These are phyloP conservation scores for Fistulifera pelliculosa DNA, from an alignment of 108 stramenopile genomes.

Conservation along the genomic window DNA sequence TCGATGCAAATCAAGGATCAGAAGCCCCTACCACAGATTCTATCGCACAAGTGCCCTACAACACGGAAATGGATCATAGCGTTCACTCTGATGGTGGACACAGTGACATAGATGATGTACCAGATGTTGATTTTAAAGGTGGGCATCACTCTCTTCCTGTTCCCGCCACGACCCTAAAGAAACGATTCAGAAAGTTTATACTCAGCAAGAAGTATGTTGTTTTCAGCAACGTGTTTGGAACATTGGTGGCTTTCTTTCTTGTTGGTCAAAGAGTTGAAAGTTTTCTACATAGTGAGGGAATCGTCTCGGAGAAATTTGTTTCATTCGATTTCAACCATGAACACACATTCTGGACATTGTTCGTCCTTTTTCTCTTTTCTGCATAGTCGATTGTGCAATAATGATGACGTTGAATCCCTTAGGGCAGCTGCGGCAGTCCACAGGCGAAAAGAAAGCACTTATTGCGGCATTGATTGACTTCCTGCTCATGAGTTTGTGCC, in stretches of 20 bases:
- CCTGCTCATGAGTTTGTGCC: conserved; percentile 31
- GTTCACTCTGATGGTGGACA: conserved; percentile 7
- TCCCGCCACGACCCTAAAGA: not conserved
- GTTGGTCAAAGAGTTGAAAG: conserved; percentile 40
- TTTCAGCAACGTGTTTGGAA: conserved; percentile 43
- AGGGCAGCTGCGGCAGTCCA: not conserved
- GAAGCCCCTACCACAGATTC: not conserved
- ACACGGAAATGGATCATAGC: not conserved
- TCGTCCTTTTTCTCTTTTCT: conserved; percentile 23
- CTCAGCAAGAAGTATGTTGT: conserved; percentile 16
- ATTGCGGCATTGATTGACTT: conserved; percentile 42
- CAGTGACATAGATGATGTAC: conserved; percentile 14
- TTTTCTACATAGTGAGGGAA: conserved; percentile 20
- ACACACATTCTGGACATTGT: conserved; percentile 42
- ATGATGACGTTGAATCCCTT: not conserved
- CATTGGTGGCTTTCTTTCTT: conserved; percentile 40
- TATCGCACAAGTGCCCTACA: not conserved
- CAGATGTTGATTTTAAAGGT: not conserved
- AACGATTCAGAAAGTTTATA: conserved; percentile 19
- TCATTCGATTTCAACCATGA: conserved; percentile 9
- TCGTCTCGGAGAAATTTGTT: conserved; percentile 2
- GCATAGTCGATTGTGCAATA: conserved; percentile 7
- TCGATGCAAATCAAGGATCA: not conserved
- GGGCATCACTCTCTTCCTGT: not conserved
- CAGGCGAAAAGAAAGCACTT: not conserved